Conservation (phyloP, 495 filamentous ascomycete species). For the Aspergillus sparsus region DNA sequence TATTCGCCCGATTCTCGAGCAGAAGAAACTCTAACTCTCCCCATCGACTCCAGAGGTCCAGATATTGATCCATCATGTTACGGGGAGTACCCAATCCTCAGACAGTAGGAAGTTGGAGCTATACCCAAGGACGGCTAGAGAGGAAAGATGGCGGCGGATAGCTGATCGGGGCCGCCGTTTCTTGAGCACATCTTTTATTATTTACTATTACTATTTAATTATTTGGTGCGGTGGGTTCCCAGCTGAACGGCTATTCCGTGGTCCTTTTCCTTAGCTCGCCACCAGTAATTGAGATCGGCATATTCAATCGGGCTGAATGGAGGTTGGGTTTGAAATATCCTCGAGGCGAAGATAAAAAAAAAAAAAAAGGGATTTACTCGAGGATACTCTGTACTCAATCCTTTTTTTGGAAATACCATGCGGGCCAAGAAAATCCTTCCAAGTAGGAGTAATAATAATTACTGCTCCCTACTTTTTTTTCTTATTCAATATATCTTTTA, state of each 20-base stretch:
- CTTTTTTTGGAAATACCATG: no score
- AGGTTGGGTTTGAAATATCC: background rate
- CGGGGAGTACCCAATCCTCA: background rate
- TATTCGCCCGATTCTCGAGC: background rate
- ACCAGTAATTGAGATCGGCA: conserved; percentile 5
- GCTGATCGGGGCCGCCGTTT: background rate
- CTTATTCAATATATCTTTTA: no score
- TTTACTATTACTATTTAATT: no score
- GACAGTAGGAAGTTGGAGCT: no score
- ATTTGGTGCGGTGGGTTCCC: background rate
- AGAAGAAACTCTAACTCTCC: conserved; percentile 4
- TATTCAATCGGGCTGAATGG: background rate
- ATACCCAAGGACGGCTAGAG: background rate
- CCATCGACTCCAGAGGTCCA: background rate
- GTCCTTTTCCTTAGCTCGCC: background rate
- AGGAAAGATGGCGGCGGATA: background rate
- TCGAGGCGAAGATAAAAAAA: background rate
- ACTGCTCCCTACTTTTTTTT: no score
- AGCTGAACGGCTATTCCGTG: background rate
- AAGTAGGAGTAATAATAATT: no score
- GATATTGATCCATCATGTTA: conserved; percentile 10
- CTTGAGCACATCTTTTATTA: background rate
- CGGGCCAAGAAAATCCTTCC: no score
- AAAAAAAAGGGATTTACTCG: background rate
- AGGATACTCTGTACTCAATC: no score